These are phyloP conservation scores for Plasmodium coatneyi DNA, from an alignment of 169 alveolate species.

Conservation along the genomic window DNA sequence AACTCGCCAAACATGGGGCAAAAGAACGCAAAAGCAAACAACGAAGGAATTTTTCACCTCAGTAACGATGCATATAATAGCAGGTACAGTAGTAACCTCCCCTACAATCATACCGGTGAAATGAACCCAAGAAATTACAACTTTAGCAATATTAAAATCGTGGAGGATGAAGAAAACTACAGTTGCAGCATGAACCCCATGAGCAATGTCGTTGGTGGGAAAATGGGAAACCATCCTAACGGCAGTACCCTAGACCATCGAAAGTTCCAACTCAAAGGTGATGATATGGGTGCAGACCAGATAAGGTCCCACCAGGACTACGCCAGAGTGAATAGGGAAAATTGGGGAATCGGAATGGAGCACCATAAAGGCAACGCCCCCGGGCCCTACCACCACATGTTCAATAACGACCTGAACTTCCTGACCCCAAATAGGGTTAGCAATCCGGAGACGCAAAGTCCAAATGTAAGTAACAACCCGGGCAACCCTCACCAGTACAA, in stretches of 20 bases:
- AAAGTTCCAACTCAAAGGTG: not conserved
- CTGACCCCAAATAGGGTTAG: not conserved
- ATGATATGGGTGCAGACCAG: not conserved
- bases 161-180: slow-evolving; percentile 42
- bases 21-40: slow-evolving; percentile 9
- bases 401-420: not conserved
- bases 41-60: slow-evolving; percentile 20
- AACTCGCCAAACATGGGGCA: slow-evolving; percentile 42
- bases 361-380: not conserved
- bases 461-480: not conserved
- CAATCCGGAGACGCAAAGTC: not conserved
- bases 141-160: slow-evolving; percentile 28
- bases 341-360: not conserved
- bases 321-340: not conserved
- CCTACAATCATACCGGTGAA: slow-evolving; percentile 13
- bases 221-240: not conserved
- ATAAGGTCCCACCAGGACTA: not conserved
- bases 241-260: not conserved
- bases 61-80: slow-evolving; percentile 29
- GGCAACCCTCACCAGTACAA: not conserved
- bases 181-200: not conserved
- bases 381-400: not conserved
- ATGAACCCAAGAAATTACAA: slow-evolving; percentile 5
- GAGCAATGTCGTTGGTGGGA: not conserved
- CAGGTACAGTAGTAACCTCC: slow-evolving; percentile 28